phyloP scores from a whole-genome alignment of 2,329 filamentous ascomycete genomes.

The Zopfia rhizophila region DNA sequence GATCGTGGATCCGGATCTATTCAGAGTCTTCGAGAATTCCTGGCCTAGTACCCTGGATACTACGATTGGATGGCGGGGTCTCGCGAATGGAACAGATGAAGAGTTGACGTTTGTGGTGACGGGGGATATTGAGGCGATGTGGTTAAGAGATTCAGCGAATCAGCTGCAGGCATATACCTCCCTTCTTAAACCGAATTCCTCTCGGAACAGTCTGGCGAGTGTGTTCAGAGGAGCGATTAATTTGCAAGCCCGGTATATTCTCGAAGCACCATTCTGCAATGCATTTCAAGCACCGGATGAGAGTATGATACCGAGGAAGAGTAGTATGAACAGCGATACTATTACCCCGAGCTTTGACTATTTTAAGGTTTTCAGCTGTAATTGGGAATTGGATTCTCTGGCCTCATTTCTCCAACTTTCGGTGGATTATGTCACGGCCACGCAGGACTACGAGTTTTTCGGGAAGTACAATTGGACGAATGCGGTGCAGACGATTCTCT shows the following conservation, averaged over 20 bases:
- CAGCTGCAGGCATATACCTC: slow-evolving; percentile 76
- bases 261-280: slow-evolving; percentile 66
- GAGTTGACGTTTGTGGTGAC: slow-evolving; percentile 71
- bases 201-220: slow-evolving; percentile 67
- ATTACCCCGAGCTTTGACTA: slow-evolving; percentile 58
- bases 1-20: slow-evolving; percentile 68
- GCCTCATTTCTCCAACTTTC: slow-evolving; percentile 62
- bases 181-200: slow-evolving; percentile 63
- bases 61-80: slow-evolving; percentile 74
- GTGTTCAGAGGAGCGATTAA: slow-evolving; percentile 78
- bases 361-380: slow-evolving; percentile 60
- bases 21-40: slow-evolving; percentile 75
- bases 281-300: slow-evolving; percentile 63
- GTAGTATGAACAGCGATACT: slow-evolving; percentile 51
- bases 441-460: slow-evolving; percentile 59
- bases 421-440: slow-evolving; percentile 58
- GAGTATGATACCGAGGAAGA: slow-evolving; percentile 52
- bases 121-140: slow-evolving; percentile 67
- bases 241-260: slow-evolving; percentile 74
- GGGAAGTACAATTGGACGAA: slow-evolving; percentile 57
- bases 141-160: slow-evolving; percentile 68
- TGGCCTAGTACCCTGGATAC: slow-evolving; percentile 83
- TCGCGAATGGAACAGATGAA: slow-evolving; percentile 62
- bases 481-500: slow-evolving; percentile 55
- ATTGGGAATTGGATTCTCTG: slow-evolving; percentile 63